A percentile compares a stretch with the other conserved stretches of the same genome.
These are phyloP conservation scores for Coniochaeta sp. DNA, from an alignment of 2,329 filamentous ascomycete species.

Conservation along the genomic window DNA sequence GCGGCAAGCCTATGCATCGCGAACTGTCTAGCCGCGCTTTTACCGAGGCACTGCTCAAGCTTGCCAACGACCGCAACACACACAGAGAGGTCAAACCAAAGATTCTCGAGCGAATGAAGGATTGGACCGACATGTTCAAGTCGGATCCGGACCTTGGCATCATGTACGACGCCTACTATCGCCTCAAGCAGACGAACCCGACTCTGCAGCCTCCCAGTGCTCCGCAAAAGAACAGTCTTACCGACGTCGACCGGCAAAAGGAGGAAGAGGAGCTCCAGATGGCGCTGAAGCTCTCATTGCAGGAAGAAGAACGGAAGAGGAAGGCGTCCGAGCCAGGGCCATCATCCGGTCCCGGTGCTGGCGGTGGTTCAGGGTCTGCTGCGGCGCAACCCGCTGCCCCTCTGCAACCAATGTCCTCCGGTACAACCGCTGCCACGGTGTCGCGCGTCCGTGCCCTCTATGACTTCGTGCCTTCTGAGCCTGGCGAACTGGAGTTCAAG, in stretches of 20 bases:
- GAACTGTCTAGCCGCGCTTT: conserved; percentile 88
- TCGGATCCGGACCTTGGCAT: conserved; percentile 87
- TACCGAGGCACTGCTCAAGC: conserved; percentile 83
- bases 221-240: conserved; percentile 86
- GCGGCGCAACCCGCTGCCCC: conserved; percentile 28
- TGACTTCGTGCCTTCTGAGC: conserved; percentile 90
- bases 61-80: conserved; percentile 91
- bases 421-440: conserved; percentile 92
- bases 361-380: conserved; percentile 19
- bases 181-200: conserved; percentile 77
- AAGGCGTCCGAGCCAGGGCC: conserved; percentile 30
- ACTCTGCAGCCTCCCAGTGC: conserved; percentile 87
- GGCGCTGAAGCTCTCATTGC: conserved; percentile 84
- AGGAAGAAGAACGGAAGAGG: conserved; percentile 69
- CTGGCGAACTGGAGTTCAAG: conserved; percentile 90
- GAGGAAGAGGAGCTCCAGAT: conserved; percentile 97
- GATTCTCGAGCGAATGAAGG: conserved; percentile 92
- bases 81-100: conserved; percentile 95
- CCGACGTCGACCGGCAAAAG: conserved; percentile 81
- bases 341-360: conserved; percentile 26
- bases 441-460: conserved; percentile 89
- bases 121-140: conserved; percentile 93
- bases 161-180: conserved; percentile 92
- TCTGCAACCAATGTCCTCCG: conserved; percentile 58
- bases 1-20: conserved; percentile 77